Conservation (phyloP, 495 filamentous ascomycete genomes). For the Penicillium bovifimosum region DNA sequence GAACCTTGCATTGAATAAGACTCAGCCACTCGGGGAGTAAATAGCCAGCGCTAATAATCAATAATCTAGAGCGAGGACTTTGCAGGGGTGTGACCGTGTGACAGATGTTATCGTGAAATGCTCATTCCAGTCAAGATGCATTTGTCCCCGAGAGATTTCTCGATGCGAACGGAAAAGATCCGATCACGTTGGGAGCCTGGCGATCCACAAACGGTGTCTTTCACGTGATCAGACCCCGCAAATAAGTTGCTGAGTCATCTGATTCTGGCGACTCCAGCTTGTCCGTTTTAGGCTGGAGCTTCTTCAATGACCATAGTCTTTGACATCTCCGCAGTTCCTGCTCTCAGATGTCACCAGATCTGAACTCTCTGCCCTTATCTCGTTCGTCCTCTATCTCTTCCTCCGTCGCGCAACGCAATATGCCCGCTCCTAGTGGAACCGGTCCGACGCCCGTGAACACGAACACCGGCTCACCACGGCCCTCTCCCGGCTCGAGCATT, state of each 20-base stretch:
- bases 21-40: slow-evolving; percentile 1
- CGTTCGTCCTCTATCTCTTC: slow-evolving; percentile 44
- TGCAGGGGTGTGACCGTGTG: background rate
- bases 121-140: background rate
- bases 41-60: background rate
- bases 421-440: slow-evolving; percentile 21
- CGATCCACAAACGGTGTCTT: background rate
- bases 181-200: background rate
- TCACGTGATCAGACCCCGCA: slow-evolving; percentile 6
- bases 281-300: slow-evolving; percentile 7
- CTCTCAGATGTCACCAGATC: slow-evolving; percentile 57
- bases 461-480: slow-evolving; percentile 41
- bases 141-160: background rate
- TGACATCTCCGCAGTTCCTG: background rate
- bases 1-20: background rate
- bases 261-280: background rate
- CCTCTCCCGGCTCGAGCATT: slow-evolving; percentile 48
- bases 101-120: background rate
- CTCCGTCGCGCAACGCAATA: slow-evolving; percentile 28
- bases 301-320: background rate
- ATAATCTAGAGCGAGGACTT: background rate
- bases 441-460: slow-evolving; percentile 27
- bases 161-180: background rate
- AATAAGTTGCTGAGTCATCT: slow-evolving; percentile 9
- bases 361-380: slow-evolving; percentile 70